Conservation (phyloP, 768 basidiomycete species). For the Aureoboletus auriporus region DNA sequence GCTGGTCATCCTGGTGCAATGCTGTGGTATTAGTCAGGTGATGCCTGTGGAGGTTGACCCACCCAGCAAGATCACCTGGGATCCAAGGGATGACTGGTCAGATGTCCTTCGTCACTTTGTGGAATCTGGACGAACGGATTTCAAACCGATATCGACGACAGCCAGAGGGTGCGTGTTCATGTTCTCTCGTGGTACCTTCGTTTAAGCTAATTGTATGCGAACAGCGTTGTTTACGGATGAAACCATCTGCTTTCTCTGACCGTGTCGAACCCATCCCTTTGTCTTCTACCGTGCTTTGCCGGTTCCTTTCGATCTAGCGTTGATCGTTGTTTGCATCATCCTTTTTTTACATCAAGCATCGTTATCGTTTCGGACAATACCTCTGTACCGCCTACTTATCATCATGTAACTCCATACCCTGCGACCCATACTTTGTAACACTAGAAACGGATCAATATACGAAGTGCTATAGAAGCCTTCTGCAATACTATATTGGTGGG, state of each 20-base stretch:
- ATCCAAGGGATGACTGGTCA: conserved; percentile 68
- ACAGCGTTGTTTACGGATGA: conserved; percentile 44
- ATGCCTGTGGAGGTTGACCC: conserved; percentile 87
- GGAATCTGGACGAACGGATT: conserved; percentile 68
- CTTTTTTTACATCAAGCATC: conserved; percentile 19
- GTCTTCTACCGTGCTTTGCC: conserved; percentile 4
- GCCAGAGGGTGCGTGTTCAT: conserved; percentile 57
- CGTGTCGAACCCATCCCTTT: conserved; percentile 7
- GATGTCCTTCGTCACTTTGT: conserved; percentile 68
- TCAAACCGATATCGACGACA: conserved; percentile 80
- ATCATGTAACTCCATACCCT: conserved; percentile 19
- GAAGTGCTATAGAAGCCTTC: not conserved
- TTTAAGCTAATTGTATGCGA: conserved; percentile 3
- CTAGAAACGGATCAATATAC: conserved; percentile 10
- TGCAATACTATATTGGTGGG: too few species aligned
- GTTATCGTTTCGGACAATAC: conserved; percentile 19
- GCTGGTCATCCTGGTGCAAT: conserved; percentile 71
- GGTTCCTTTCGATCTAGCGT: conserved; percentile 16
- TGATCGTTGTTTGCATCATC: conserved; percentile 26
- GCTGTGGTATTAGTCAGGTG: conserved; percentile 71
- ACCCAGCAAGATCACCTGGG: conserved; percentile 74
- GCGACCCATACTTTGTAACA: conserved; percentile 23
- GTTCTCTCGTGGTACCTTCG: not conserved
- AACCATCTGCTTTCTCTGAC: not conserved
- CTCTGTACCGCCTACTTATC: conserved; percentile 17